These are phyloP conservation scores for Tetrapisispora taiwanensis DNA, from an alignment of 805 yeast genomes.

Conservation along the genomic window DNA sequence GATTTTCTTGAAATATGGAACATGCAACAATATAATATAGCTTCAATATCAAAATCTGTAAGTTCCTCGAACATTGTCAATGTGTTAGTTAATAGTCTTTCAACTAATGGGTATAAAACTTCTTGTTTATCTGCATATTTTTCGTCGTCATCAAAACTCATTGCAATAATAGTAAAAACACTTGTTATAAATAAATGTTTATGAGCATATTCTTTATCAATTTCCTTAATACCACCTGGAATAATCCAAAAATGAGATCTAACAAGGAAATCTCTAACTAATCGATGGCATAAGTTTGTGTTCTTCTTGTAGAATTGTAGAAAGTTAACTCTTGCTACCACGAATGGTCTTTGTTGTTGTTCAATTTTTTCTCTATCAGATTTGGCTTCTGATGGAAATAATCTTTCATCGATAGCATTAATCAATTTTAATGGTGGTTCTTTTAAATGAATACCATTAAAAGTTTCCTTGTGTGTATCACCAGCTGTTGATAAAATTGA, in stretches of 20 bases:
- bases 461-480: background rate
- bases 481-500: conserved; percentile 3
- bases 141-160: conserved; percentile 46
- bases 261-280: conserved; percentile 40
- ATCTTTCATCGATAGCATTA: conserved; percentile 30
- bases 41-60: conserved; percentile 52
- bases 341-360: conserved; percentile 28
- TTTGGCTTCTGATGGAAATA: conserved; percentile 29
- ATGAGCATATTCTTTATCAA: conserved; percentile 36
- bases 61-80: conserved; percentile 40
- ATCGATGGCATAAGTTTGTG: conserved; percentile 34
- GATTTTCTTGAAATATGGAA: conserved; percentile 48
- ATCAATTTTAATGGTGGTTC: conserved; percentile 33
- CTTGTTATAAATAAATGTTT: conserved; percentile 47
- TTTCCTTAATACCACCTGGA: conserved; percentile 48
- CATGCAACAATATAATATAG: conserved; percentile 43
- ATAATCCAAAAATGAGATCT: conserved; percentile 53
- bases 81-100: conserved; percentile 40
- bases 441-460: conserved; percentile 8
- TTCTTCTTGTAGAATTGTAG: conserved; percentile 37
- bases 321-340: conserved; percentile 36
- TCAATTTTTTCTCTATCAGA: conserved; percentile 23
- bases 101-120: conserved; percentile 38
- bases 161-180: conserved; percentile 43
- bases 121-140: conserved; percentile 40